A percentile compares a stretch with the other conserved stretches of the same genome.
phyloP scores from a whole-genome alignment of 2,329 filamentous ascomycete genomes.

The Beauveria caledonica region DNA sequence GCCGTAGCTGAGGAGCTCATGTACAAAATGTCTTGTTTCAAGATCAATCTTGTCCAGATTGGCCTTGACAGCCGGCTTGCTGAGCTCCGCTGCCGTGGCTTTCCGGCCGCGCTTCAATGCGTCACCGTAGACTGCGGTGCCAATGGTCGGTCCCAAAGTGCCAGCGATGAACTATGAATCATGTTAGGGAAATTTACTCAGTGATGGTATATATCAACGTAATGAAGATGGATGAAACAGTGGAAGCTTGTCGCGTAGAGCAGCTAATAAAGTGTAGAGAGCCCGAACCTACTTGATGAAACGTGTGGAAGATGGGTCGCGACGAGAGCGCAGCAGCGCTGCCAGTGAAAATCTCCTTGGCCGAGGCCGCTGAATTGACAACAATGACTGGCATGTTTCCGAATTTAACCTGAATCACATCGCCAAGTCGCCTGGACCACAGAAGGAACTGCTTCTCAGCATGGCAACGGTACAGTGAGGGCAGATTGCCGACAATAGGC shows the following conservation, averaged over 20 bases:
- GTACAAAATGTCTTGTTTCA: neutral
- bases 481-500: constrained; percentile 2
- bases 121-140: neutral
- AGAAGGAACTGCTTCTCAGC: neutral
- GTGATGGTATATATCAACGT: neutral
- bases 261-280: too few relatives aligned
- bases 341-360: constrained; percentile 3
- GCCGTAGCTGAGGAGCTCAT: constrained; percentile 3
- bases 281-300: neutral
- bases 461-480: constrained; percentile 1
- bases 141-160: constrained; percentile 1
- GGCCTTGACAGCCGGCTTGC: constrained; percentile 3
- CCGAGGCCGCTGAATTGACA: neutral
- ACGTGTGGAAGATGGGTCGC: neutral
- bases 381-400: constrained; percentile 3
- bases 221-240: neutral
- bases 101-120: constrained; percentile 1
- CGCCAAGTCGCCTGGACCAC: constrained; percentile 1
- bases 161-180: neutral
- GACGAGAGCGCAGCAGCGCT: constrained; percentile 5
- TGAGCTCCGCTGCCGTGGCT: constrained; percentile 3
- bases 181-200: neutral
- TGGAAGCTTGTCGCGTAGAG: too few relatives aligned
- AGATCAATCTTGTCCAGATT: constrained; percentile 5
- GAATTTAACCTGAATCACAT: constrained; percentile 3